Conservation (phyloP, 164 flowering plant genomes). For the Tetracentron sinense region DNA sequence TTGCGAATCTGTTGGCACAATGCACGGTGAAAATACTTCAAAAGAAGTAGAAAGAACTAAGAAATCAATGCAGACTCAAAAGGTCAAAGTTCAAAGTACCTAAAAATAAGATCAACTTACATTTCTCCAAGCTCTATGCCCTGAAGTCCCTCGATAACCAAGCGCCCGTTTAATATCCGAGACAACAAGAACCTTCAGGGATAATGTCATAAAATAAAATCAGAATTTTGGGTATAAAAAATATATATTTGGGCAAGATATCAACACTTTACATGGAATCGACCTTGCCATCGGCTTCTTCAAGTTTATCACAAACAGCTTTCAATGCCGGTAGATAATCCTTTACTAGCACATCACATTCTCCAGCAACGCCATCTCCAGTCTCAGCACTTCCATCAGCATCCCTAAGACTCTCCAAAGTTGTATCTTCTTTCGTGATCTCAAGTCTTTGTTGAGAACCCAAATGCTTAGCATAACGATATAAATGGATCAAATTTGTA, state of each 20-base stretch:
- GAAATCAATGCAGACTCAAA: slow-evolving; percentile 1
- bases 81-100: background rate
- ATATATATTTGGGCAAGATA: background rate
- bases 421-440: slow-evolving; percentile 48
- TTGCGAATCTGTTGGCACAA: slow-evolving; percentile 43
- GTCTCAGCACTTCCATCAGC: slow-evolving; percentile 22
- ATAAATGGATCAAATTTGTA: slow-evolving; percentile 72
- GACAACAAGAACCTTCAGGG: slow-evolving; percentile 72
- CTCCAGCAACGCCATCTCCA: slow-evolving; percentile 31
- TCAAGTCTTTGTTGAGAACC: slow-evolving; percentile 72
- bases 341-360: slow-evolving; percentile 49
- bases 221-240: background rate
- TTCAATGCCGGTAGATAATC: slow-evolving; percentile 74
- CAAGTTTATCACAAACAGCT: slow-evolving; percentile 82
- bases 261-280: slow-evolving; percentile 6
- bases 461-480: slow-evolving; percentile 72
- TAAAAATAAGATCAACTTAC: slow-evolving; percentile 32
- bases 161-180: slow-evolving; percentile 74
- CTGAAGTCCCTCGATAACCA: slow-evolving; percentile 53
- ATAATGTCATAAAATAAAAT: slow-evolving; percentile 9
- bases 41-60: slow-evolving; percentile 2
- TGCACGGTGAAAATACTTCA: slow-evolving; percentile 7
- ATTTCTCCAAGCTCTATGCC: slow-evolving; percentile 80
- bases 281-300: slow-evolving; percentile 77
- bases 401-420: slow-evolving; percentile 20